Percentiles rank a stretch among this genome's conserved stretches.
These are phyloP conservation scores for Termitomyces sp. DNA, from an alignment of 768 basidiomycete genomes.

Conservation along the genomic window DNA sequence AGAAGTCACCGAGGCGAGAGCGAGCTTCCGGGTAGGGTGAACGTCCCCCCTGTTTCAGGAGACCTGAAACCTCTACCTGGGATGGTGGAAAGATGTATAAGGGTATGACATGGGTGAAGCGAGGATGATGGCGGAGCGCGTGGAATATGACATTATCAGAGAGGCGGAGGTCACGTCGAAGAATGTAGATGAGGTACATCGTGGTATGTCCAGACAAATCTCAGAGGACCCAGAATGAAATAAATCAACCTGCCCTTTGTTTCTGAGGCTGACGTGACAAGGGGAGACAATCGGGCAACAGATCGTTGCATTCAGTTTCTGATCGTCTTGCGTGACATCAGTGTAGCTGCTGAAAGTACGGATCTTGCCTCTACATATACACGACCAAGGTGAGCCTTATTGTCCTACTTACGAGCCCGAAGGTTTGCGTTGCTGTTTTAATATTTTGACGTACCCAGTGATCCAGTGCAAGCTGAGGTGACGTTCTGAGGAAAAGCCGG, in stretches of 20 bases:
- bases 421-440: too few relatives aligned
- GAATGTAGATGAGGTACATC: constrained; percentile 5
- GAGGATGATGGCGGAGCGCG: neutral
- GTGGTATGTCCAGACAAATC: neutral
- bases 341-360: neutral
- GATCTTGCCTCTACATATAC: too few relatives aligned
- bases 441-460: too few relatives aligned
- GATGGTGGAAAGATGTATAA: constrained; percentile 2
- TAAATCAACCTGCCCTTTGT: neutral
- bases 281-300: neutral
- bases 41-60: neutral
- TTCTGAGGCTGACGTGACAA: neutral
- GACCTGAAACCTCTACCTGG: constrained; percentile 2
- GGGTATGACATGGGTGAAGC: constrained; percentile 1
- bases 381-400: too few relatives aligned
- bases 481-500: too few relatives aligned
- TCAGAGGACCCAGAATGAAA: neutral
- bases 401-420: too few relatives aligned
- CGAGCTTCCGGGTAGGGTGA: neutral
- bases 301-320: neutral
- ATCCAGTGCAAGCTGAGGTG: too few relatives aligned
- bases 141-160: constrained; percentile 2
- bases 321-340: neutral
- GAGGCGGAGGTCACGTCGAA: neutral
- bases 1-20: neutral